These are phyloP conservation scores for Nemania abortiva DNA, from an alignment of 2,329 filamentous ascomycete species.

Conservation along the genomic window DNA sequence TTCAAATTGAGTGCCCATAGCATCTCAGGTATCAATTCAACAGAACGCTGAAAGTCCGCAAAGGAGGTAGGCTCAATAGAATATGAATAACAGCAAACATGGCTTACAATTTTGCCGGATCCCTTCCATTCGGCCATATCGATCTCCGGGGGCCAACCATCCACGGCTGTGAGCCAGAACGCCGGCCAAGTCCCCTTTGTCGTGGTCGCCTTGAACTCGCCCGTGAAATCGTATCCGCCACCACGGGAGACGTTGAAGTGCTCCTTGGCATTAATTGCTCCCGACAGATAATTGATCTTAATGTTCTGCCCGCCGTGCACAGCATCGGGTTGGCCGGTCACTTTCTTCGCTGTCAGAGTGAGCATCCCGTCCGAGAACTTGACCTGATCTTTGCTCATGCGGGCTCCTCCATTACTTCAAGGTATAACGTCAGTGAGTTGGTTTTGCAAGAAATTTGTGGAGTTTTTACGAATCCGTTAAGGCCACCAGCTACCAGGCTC, in stretches of 20 bases:
- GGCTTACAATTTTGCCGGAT: constrained; percentile 60
- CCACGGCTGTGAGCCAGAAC: constrained; percentile 68
- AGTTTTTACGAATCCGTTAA: not conserved
- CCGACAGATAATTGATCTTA: constrained; percentile 65
- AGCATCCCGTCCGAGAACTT: constrained; percentile 56
- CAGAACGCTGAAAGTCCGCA: not conserved
- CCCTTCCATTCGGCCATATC: constrained; percentile 73
- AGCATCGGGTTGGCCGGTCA: constrained; percentile 56
- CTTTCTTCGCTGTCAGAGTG: constrained; percentile 61
- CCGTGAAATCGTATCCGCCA: constrained; percentile 58
- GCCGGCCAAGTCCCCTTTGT: constrained; percentile 66
- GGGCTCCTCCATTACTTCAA: constrained; percentile 63
- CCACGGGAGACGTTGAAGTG: constrained; percentile 55
- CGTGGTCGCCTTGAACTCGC: constrained; percentile 57
- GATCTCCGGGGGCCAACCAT: constrained; percentile 70
- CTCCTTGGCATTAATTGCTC: constrained; percentile 57
- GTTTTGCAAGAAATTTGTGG: no score
- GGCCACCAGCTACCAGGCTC: not conserved
- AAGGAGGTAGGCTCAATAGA: not conserved
- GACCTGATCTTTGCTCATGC: constrained; percentile 64
- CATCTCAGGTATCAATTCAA: not conserved
- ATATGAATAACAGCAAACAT: not conserved
- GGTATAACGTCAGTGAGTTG: not conserved
- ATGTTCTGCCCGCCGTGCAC: constrained; percentile 55
- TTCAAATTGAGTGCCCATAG: not conserved